phyloP scores from a whole-genome alignment of 257 asterid species.

The Ophiorrhiza pumila region DNA sequence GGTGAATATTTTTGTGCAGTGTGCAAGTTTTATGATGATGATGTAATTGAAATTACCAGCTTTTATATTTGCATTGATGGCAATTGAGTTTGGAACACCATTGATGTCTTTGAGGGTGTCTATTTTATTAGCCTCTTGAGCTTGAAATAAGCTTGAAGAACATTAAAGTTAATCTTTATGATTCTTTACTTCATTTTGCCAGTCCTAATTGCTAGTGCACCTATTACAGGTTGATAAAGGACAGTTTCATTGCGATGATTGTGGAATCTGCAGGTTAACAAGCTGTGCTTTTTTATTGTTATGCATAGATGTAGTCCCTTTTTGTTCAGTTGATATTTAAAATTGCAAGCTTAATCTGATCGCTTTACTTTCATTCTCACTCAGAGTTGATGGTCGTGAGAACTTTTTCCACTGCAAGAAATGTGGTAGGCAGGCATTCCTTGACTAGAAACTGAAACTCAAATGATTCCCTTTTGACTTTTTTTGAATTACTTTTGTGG shows the following conservation, averaged over 20 bases:
- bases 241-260: conserved; percentile 90
- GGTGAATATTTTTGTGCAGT: conserved; percentile 87
- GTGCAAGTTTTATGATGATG: conserved; percentile 92
- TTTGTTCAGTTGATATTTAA: neutral
- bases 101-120: neutral
- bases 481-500: neutral
- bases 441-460: neutral
- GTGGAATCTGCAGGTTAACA: conserved; percentile 92
- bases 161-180: neutral
- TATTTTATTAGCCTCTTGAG: neutral
- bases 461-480: neutral
- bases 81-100: neutral
- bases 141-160: neutral
- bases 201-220: conserved; percentile 6
- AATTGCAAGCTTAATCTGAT: neutral
- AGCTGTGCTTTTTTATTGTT: neutral
- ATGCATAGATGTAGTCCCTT: neutral
- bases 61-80: neutral
- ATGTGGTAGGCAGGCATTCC: conserved; percentile 56
- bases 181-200: neutral
- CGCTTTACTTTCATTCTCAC: conserved; percentile 2
- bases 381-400: conserved; percentile 82
- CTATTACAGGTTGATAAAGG: conserved; percentile 67
- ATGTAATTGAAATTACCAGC: conserved; percentile 46
- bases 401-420: conserved; percentile 91